Evolutionary conservation across 257 asterid species (phyloP).

Genomic region (Fraxinus excelsior): DNA sequence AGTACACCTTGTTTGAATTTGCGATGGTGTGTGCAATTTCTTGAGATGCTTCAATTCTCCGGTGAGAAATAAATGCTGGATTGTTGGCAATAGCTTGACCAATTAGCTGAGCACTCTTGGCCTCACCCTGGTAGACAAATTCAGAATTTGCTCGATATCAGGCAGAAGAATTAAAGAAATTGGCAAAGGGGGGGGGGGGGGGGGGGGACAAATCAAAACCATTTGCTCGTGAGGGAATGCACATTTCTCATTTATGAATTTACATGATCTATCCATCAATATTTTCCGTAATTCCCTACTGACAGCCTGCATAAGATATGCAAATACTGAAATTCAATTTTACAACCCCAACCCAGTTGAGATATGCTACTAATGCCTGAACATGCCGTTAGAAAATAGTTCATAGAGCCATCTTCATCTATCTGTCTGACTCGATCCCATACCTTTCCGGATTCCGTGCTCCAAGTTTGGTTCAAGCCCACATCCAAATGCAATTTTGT

Average conservation of each 20-base stretch:
- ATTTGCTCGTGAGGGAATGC: background rate
- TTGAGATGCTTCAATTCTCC: constrained; percentile 63
- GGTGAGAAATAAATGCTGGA: constrained; percentile 50
- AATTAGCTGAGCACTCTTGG: constrained; percentile 60
- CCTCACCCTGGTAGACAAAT: constrained; percentile 51
- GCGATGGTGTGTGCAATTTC: constrained; percentile 42
- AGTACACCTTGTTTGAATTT: constrained; percentile 41
- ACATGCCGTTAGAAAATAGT: no score
- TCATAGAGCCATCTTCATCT: no score
- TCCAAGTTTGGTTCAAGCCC: no score
- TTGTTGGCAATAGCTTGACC: constrained; percentile 62
- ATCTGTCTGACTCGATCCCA: no score
- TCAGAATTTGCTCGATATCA: background rate
- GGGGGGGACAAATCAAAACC: background rate
- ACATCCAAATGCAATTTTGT: no score
- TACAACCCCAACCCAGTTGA: background rate
- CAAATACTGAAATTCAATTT: background rate
- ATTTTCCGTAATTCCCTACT: constrained; percentile 28
- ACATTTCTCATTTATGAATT: background rate
- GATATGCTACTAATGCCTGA: background rate
- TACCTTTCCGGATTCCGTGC: no score
- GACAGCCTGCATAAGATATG: constrained; percentile 18
- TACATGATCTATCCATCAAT: constrained; percentile 11
- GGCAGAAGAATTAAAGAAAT: background rate
- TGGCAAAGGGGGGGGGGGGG: background rate